These are phyloP conservation scores for Penicillium occitanis DNA, from an alignment of 2,329 filamentous ascomycete species.

Conservation along the genomic window DNA sequence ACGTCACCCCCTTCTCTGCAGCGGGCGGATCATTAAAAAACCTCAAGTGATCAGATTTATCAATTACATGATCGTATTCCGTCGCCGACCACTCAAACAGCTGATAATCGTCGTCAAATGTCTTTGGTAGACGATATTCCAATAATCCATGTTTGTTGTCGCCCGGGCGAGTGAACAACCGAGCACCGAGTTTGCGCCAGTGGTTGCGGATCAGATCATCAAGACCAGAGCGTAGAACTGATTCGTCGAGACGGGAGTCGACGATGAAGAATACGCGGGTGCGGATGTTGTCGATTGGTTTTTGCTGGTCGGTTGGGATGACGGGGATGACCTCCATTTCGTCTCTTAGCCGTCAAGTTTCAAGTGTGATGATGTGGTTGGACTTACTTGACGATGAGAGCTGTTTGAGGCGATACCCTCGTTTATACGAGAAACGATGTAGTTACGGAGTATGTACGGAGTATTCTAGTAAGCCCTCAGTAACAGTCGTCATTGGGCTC, in stretches of 20 bases:
- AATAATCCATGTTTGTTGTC: background rate
- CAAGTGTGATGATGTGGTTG: background rate
- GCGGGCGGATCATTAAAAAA: background rate
- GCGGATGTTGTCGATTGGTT: background rate
- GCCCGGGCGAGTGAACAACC: background rate
- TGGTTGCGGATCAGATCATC: constrained; percentile 6
- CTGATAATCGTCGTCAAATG: background rate
- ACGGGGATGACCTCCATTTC: constrained; percentile 12
- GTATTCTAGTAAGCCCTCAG: too few relatives aligned
- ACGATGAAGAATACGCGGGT: constrained; percentile 9
- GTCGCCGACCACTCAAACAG: constrained; percentile 2
- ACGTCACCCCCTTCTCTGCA: background rate
- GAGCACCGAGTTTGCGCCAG: constrained; percentile 12
- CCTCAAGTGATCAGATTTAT: background rate
- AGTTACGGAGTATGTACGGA: background rate
- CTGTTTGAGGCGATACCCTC: background rate
- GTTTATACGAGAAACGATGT: background rate
- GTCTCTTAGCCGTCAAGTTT: background rate
- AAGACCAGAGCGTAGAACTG: background rate
- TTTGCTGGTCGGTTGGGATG: constrained; percentile 2
- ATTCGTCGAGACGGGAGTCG: constrained; percentile 1
- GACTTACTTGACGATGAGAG: background rate
- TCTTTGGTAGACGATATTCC: background rate
- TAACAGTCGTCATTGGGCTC: background rate
- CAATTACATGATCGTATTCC: background rate